Conservation (phyloP, 192 early-diverging fungal species). For the Podila epigama region DNA sequence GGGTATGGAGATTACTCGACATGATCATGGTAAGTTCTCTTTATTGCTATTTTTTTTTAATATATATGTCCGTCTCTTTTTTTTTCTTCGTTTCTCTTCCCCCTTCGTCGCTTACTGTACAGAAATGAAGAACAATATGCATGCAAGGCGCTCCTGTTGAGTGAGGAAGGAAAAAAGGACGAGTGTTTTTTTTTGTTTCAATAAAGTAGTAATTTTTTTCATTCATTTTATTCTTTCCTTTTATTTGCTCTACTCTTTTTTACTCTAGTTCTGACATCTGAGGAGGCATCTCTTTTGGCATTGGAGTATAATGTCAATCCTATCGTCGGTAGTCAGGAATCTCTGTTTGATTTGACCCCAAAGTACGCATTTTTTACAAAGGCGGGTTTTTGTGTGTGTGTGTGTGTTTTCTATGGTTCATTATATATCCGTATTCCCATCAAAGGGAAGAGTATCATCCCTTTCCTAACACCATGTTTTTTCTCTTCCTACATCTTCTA, state of each 20-base stretch:
- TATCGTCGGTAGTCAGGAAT: constrained; percentile 65
- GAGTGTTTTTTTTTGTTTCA: neutral
- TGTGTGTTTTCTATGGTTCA: too few relatives aligned
- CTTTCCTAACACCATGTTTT: too few relatives aligned
- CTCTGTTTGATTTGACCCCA: constrained; percentile 63
- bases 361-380: constrained; percentile 56
- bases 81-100: too few relatives aligned
- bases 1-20: constrained; percentile 82
- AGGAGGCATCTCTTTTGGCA: constrained; percentile 86
- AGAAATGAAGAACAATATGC: too few relatives aligned
- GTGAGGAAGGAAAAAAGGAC: neutral
- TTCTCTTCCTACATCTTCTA: neutral
- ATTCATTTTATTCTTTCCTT: neutral
- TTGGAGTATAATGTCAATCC: constrained; percentile 91
- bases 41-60: neutral
- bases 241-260: neutral
- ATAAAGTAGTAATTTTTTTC: neutral
- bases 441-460: too few relatives aligned
- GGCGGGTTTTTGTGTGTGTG: too few relatives aligned
- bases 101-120: too few relatives aligned
- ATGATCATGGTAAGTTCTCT: constrained; percentile 69
- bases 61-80: too few relatives aligned
- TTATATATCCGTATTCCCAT: too few relatives aligned
- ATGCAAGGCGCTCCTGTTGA: too few relatives aligned
- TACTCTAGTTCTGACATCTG: constrained; percentile 73